Base-by-base conservation (phyloP, 495 filamentous ascomycete species). In the Penicillium odoratum region DNA sequence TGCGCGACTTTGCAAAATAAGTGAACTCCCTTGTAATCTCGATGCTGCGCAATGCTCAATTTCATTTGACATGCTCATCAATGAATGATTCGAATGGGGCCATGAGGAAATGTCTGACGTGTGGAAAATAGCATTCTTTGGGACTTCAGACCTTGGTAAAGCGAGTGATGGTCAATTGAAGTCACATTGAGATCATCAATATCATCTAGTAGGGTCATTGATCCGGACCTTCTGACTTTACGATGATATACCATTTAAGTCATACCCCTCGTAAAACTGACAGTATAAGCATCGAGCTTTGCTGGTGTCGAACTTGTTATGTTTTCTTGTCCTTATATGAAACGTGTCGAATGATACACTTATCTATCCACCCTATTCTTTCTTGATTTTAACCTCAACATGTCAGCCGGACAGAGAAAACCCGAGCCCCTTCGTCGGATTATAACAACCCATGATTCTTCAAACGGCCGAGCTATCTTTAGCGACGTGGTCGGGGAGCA, bases 381-480 rank as follows among this genome's bases (percentile, higher is more conserved):
- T 54, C 46, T 61, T 61, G 55, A 58, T 36, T 0, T 64, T 58
- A 51, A 44, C 15, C 34, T 50, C 58, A 48, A 55, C 11, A 64
- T 64, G 62, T 61, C 62, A 58, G 21, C 18, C 31, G 21, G 21
- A 61, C 50, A 58, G 58, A 61, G 48, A 36, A 31, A 63, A 11
- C 56, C 56, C 47, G 7, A 56, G 52, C 56, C 60, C 31, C 56
- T 63, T 46, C 60, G 60, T 59, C 60, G 60, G 8, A 40, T 63
- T 48, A 60, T 63, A 59, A 63, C 60, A 50, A 40, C 60, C 5
- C 56, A 63, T 54, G 60, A 63, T 57, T 0, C 60, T 42, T 45
- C 1, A 56, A 63, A 52, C 43, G 57, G 60, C 42, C 60, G 48
- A 60, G 60, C 56, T 53, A 53, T 56, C 51, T 63, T 63, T 53